Conservation (phyloP, 768 basidiomycete genomes). For the Leccinum uliginosum region DNA sequence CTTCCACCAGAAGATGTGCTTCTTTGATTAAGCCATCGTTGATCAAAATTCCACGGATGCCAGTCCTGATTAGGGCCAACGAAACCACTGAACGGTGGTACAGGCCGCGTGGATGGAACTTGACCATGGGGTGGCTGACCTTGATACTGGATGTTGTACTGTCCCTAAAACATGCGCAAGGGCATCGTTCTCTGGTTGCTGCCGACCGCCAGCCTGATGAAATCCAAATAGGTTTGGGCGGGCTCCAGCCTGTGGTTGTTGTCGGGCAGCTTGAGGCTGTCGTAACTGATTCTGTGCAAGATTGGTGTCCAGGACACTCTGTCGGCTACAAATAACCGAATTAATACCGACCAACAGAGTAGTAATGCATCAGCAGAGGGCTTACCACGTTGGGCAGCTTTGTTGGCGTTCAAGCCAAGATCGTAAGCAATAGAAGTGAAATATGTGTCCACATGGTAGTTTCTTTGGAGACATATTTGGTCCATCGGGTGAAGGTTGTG, state of each 20-base stretch:
- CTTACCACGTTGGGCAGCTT: slow-evolving; percentile 97
- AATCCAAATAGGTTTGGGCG: slow-evolving; percentile 29
- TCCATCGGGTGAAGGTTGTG: slow-evolving; percentile 45
- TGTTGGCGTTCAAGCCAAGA: slow-evolving; percentile 99
- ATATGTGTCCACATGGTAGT: slow-evolving; percentile 93
- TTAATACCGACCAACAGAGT: slow-evolving; percentile 5
- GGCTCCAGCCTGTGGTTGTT: slow-evolving; percentile 27
- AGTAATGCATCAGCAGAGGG: slow-evolving; percentile 2
- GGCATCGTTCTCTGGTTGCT: slow-evolving; percentile 36
- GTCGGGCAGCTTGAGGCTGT: slow-evolving; percentile 23
- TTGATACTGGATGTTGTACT: slow-evolving; percentile 63
- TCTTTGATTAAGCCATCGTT: slow-evolving; percentile 26
- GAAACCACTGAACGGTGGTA: slow-evolving; percentile 60
- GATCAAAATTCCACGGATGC: slow-evolving; percentile 56
- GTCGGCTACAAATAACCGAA: slow-evolving; percentile 46
- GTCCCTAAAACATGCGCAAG: slow-evolving; percentile 39
- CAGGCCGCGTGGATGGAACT: slow-evolving; percentile 31
- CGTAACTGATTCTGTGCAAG: slow-evolving; percentile 31
- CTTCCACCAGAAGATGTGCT: not conserved
- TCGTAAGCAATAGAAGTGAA: slow-evolving; percentile 97
- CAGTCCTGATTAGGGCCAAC: slow-evolving; percentile 60
- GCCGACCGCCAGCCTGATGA: slow-evolving; percentile 29
- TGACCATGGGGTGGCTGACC: slow-evolving; percentile 33
- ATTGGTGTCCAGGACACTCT: slow-evolving; percentile 62
- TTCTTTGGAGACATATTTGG: slow-evolving; percentile 97